Conservation (phyloP, 2,329 filamentous ascomycete genomes). For the Achaetomium macrosporum region DNA sequence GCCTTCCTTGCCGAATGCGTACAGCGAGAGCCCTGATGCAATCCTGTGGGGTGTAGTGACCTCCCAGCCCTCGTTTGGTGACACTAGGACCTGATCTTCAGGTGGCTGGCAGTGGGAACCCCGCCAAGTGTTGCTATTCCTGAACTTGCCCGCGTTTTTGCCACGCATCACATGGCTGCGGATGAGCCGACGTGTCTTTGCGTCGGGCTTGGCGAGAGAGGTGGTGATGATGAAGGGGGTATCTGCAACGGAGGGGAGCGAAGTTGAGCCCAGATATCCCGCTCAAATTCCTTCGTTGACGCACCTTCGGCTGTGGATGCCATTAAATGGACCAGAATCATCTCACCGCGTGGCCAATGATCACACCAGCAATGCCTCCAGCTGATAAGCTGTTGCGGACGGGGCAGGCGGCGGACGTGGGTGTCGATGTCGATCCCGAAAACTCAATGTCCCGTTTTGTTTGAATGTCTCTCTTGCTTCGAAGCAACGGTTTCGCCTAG, state of each 20-base stretch:
- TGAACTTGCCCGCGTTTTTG: slow-evolving; percentile 23
- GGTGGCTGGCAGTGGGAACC: too few relatives aligned
- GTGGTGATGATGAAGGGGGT: slow-evolving; percentile 8
- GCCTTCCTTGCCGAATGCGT: neutral
- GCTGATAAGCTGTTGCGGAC: too few relatives aligned
- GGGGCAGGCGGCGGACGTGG: too few relatives aligned
- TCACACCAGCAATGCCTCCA: too few relatives aligned
- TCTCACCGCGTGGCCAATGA: too few relatives aligned
- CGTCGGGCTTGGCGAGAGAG: slow-evolving; percentile 17
- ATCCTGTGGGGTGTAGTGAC: slow-evolving; percentile 1
- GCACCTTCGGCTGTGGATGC: neutral
- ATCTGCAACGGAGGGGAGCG: neutral
- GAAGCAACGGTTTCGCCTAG: neutral
- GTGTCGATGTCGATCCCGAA: too few relatives aligned
- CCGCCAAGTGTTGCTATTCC: slow-evolving; percentile 7
- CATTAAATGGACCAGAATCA: too few relatives aligned
- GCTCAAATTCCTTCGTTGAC: neutral
- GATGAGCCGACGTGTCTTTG: slow-evolving; percentile 23
- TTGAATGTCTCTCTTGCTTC: too few relatives aligned
- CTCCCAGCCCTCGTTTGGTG: neutral
- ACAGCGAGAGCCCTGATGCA: neutral
- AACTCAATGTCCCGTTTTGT: too few relatives aligned
- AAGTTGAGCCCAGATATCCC: neutral
- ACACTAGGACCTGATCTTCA: too few relatives aligned
- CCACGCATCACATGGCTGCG: slow-evolving; percentile 29